Evolutionary conservation across 345 rosid genomes (phyloP).

Genomic region (Citrus mangshanensis): DNA sequence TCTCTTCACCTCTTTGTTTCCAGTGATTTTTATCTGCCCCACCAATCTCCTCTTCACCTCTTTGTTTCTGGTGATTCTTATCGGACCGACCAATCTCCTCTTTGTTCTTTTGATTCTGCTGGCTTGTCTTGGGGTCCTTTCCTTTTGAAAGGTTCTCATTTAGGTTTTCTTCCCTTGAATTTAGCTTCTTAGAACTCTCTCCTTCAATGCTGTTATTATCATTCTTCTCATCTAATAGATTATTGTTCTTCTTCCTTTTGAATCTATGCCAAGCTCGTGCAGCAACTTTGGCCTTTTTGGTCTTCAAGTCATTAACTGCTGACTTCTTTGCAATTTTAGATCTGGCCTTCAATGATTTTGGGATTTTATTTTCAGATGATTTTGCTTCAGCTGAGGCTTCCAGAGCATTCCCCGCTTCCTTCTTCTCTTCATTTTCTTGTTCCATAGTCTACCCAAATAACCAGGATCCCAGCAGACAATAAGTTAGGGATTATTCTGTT

Average conservation of each 20-base stretch:
- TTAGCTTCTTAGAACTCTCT: constrained; percentile 16
- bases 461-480: neutral
- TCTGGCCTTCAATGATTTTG: constrained; percentile 34
- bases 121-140: constrained; percentile 13
- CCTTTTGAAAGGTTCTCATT: constrained; percentile 15
- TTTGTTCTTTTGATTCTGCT: constrained; percentile 18
- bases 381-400: constrained; percentile 29
- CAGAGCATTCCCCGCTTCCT: constrained; percentile 24
- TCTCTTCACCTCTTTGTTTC: neutral
- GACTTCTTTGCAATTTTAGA: constrained; percentile 41
- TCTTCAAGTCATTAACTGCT: constrained; percentile 27
- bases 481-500: neutral
- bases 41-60: neutral
- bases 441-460: constrained; percentile 28
- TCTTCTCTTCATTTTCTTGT: constrained; percentile 23
- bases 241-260: constrained; percentile 22
- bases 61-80: constrained; percentile 1
- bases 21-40: neutral
- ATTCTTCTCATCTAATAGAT: constrained; percentile 6
- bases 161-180: constrained; percentile 24
- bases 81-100: constrained; percentile 17
- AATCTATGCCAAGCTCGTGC: constrained; percentile 14
- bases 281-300: constrained; percentile 22
- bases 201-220: constrained; percentile 17
- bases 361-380: constrained; percentile 30